phyloP scores from a whole-genome alignment of 805 yeast genomes.

The Kuraishia piskuri region DNA sequence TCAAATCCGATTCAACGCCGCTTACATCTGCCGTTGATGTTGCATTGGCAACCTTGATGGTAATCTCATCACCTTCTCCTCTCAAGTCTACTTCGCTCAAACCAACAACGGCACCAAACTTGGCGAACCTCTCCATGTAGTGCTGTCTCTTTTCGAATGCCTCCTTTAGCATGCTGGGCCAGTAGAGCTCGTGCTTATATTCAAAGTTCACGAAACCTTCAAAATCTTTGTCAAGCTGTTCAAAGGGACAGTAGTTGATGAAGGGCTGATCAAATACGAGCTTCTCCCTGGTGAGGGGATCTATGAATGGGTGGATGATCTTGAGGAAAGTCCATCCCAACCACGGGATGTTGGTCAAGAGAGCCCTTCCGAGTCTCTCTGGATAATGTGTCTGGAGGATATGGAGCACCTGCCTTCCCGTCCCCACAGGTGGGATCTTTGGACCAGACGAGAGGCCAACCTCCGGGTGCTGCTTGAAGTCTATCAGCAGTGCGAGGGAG shows the following conservation, averaged over 20 bases:
- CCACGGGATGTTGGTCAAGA: constrained; percentile 89
- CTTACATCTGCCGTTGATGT: background rate
- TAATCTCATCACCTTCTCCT: constrained; percentile 16
- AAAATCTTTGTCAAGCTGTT: constrained; percentile 74
- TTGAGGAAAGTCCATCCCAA: constrained; percentile 88
- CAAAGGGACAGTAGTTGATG: constrained; percentile 68
- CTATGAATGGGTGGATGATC: constrained; percentile 91
- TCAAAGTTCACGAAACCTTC: constrained; percentile 84
- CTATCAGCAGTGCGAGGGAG: constrained; percentile 82
- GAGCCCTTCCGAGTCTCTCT: constrained; percentile 89
- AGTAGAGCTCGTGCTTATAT: constrained; percentile 72
- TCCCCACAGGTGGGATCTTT: constrained; percentile 81
- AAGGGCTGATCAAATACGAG: constrained; percentile 88
- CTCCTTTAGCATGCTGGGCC: constrained; percentile 61
- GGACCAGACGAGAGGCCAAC: constrained; percentile 42
- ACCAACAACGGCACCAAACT: constrained; percentile 69
- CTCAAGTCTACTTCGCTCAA: constrained; percentile 78
- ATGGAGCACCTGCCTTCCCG: constrained; percentile 86
- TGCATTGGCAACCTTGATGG: background rate
- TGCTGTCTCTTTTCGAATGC: constrained; percentile 49
- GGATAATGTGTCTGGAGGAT: constrained; percentile 97
- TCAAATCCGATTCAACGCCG: background rate
- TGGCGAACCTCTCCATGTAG: constrained; percentile 60
- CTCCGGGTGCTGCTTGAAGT: constrained; percentile 75
- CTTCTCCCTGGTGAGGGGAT: constrained; percentile 90